Base-by-base conservation (phyloP, 495 filamentous ascomycete species). In the Aspergillus baeticus region DNA sequence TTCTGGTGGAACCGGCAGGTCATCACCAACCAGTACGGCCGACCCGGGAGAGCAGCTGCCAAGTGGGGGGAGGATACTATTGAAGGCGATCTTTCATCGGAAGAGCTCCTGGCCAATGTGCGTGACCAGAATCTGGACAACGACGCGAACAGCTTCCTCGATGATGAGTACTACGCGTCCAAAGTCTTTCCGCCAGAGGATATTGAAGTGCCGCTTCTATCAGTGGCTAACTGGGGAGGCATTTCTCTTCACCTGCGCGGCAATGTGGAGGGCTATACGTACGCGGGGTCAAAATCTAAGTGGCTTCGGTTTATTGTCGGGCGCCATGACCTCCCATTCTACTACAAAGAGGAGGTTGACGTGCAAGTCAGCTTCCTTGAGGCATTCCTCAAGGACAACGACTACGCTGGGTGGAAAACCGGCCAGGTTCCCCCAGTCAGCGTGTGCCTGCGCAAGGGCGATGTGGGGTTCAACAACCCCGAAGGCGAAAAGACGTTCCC, bases 261-360 rank as follows among this genome's bases (percentile, higher is more conserved):
- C 1, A 88, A 88, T 57, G 76, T 88, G 13, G 67, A 82, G 55
- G 85, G 84, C 0, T 88, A 72, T 46, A 72, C 64, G 7, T 61
- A 75, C 42, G 82, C 84, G 1, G 78, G 82, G 0, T 86, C 84
- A 5, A 66, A 78, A 47, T 62, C 78, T 52, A 86, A 86, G 64
- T 87, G 80, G 51, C 67, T 86, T 1, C 77, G 84, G 10, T 81
- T 86, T 61, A 83, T 86, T 55, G 81, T 77, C 0, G 84, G 83
- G 11, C 76, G 83, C 0, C 84, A 87, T 58, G 84, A 87, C 58
- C 69, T 87, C 13, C 84, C 84, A 0, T 87, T 87, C 65, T 87
- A 86, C 65, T 84, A 83, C 53, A 55, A 75, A 3, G 79, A 84
- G 38, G 78, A 84, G 54, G 83, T 82, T 0, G 75, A 83, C 48